Evolutionary conservation across 225 moss, liverwort and hornwort species (phyloP).

Genomic region (Ulota crispa): DNA sequence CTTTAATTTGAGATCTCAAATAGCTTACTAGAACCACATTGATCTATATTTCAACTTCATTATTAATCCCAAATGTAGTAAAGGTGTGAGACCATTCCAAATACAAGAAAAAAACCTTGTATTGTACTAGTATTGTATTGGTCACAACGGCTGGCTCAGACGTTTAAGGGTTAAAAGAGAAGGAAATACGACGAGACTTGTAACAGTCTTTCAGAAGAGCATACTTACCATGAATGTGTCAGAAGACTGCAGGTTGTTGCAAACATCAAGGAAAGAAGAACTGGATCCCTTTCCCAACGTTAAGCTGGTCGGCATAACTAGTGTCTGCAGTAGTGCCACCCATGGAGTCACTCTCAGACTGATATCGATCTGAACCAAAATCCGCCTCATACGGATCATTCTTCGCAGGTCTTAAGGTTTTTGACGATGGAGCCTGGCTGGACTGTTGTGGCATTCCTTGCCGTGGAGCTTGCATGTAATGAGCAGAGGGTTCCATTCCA

Average conservation of each 20-base stretch:
- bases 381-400: slow-evolving; percentile 34
- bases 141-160: too few relatives aligned
- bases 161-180: neutral
- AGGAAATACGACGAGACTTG: slow-evolving; percentile 8
- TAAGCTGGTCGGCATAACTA: slow-evolving; percentile 48
- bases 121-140: too few relatives aligned
- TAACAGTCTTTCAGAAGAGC: neutral
- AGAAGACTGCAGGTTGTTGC: neutral
- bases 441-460: slow-evolving; percentile 28
- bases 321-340: slow-evolving; percentile 11
- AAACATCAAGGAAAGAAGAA: slow-evolving; percentile 47
- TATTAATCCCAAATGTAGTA: too few relatives aligned
- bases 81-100: too few relatives aligned
- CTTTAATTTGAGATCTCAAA: too few relatives aligned
- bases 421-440: slow-evolving; percentile 22
- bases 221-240: neutral
- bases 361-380: slow-evolving; percentile 31
- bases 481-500: slow-evolving; percentile 33
- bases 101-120: too few relatives aligned
- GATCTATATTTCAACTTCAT: too few relatives aligned
- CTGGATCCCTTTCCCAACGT: slow-evolving; percentile 59
- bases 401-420: slow-evolving; percentile 22
- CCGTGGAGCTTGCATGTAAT: slow-evolving; percentile 26
- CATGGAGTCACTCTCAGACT: slow-evolving; percentile 18
- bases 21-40: too few relatives aligned